Evolutionary conservation across 1,284 basidiomycete genomes (phyloP).

Genomic region (Trametes hirsuta): DNA sequence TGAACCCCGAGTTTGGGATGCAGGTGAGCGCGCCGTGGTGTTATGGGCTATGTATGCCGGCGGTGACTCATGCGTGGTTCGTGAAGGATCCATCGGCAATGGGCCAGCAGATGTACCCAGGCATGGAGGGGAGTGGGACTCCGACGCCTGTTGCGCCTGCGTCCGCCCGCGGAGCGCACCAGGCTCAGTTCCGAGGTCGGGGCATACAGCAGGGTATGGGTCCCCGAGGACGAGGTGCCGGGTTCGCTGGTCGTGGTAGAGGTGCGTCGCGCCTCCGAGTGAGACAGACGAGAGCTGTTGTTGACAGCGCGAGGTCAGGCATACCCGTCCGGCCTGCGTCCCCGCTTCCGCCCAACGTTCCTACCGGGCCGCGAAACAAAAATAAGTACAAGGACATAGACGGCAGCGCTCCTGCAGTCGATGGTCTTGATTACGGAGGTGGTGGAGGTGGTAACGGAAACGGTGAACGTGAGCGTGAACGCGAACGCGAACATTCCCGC

Average conservation of each 20-base stretch:
- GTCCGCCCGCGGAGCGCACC: conserved; percentile 46
- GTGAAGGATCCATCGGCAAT: conserved; percentile 40
- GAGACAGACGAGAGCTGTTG: neutral
- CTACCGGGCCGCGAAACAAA: conserved; percentile 82
- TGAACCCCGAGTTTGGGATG: conserved; percentile 40
- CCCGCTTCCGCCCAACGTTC: conserved; percentile 79
- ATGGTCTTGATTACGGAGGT: conserved; percentile 84
- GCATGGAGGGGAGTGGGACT: conserved; percentile 49
- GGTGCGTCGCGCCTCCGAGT: conserved; percentile 32
- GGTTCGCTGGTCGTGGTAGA: conserved; percentile 40
- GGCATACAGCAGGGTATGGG: conserved; percentile 41
- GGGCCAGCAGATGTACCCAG: conserved; percentile 59
- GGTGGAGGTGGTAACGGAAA: conserved; percentile 43
- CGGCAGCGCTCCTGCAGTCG: conserved; percentile 75
- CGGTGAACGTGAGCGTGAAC: conserved; percentile 20
- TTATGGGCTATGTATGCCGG: neutral
- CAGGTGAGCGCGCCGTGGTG: conserved; percentile 51
- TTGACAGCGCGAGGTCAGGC: conserved; percentile 11
- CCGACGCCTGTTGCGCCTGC: conserved; percentile 36
- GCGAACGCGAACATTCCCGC: conserved; percentile 15
- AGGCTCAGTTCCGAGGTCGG: conserved; percentile 60
- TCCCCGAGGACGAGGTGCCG: conserved; percentile 38
- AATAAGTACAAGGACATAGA: conserved; percentile 88
- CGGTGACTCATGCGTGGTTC: conserved; percentile 27
- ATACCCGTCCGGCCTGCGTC: conserved; percentile 72